Base-by-base conservation (phyloP, 257 asterid genomes). In the Penstemon davidsonii region DNA sequence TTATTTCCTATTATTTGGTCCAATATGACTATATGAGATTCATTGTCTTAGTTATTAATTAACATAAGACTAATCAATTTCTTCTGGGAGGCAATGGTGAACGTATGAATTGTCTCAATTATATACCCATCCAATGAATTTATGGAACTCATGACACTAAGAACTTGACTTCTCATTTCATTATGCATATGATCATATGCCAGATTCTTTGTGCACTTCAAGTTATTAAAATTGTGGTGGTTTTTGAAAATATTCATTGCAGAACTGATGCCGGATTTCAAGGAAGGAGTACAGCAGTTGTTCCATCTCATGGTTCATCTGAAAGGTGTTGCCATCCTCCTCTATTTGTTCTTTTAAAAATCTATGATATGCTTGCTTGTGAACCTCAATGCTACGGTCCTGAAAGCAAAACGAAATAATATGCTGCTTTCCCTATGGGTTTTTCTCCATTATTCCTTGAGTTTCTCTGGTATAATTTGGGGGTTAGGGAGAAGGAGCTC, bases 261-360 rank as follows among this genome's bases (percentile, higher is more conserved):
- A 90, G 97, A 55, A 60, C 65, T 67, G 94, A 88, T 64, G 76
- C 7, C 79, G 86, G 88, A 55, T 73, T 78, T 58, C 80, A 85
- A 60, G 86, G 91, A 61, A 88, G 75, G 83, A 87, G 83, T 74
- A 66, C 78, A 18, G 67, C 95, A 54, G 66, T 86, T 73, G 68
- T 85, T 69, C 76, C 92, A 11, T 43, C 86, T 71, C 82, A 70
- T 37, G 77, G 69, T 72, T 78, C 91, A 59, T 82, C 97, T 33
- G 95, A 86, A 72, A 88, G 99, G 99, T 94, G 36, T 76, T 71
- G 11, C 47, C 33, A 43, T 60, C 69, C 46, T 49, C 37, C 42
- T 69, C 68, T 72, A 5, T 69, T 49, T 72, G 38, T 63, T 75
- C 69, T 49, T 64, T 73, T 47, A 40, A n/a, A 63, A 12, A 15